Evolutionary conservation across 768 basidiomycete species (phyloP), one percentile per base, ranked within the genome.

Genomic region (Mycena albidolilacea): DNA sequence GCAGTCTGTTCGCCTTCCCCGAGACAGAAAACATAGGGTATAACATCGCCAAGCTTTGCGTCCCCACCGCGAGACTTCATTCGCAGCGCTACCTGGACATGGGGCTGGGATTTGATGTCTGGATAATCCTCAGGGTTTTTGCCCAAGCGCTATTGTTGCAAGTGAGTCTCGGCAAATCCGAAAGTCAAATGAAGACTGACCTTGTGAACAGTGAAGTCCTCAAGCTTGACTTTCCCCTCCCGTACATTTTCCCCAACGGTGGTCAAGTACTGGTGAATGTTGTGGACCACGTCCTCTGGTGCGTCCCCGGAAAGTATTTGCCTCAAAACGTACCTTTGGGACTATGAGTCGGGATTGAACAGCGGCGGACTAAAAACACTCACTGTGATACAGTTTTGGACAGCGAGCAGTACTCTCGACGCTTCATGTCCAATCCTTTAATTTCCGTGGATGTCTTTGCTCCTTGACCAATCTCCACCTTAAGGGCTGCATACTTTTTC

Each of bases 381-480:
- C 76, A 98, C 96, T 94, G 93, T 0, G 97, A 98, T 41, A 96
- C 93, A 50, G 90, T 91, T 84, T 99, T 99, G 1, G 97, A 98
- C 65, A 99, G 82, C 0, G 89, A 88, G 74, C 94, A 97, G 81
- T 96, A 99, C 81, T 99, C 98, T 87, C 98, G 87, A 57, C 98
- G 91, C 82, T 99, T 99, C 98, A 99, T 99, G 83, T 99, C 98
- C 30, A 99, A 85, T 82, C 98, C 98, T 79, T 99, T 99, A 81
- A 99, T 86, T 79, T 99, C 98, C 1, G 90, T 94, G 15, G 90
- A 90, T 0, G 94, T 93, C 69, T 89, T 88, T 0, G 89, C 88
- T 37, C n/a, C 59, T 23, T 60, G 39, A 10, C 91, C 91, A 74
- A 96, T 95, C 77, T 97, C 95, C 52, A 98, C 91, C 84, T 98